Percentiles rank a stretch among this genome's conserved stretches.
Evolutionary conservation across 1,284 basidiomycete genomes (phyloP).

Genomic region (Ganoderma sinense): DNA sequence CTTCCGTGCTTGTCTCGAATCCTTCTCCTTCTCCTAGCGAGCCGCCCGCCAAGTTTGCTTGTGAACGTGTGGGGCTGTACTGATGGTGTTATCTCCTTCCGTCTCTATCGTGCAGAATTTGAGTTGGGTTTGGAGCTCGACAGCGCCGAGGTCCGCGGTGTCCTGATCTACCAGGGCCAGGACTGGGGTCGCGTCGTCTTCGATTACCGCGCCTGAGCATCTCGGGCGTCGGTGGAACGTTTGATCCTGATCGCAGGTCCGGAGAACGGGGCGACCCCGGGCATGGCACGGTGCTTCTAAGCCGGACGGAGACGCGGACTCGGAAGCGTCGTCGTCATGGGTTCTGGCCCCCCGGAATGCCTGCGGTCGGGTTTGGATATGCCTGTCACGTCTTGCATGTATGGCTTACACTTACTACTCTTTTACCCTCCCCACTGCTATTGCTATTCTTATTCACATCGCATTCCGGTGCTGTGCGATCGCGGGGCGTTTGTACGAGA

Average conservation of each 20-base stretch:
- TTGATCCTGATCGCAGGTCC: background rate
- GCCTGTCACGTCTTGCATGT: background rate
- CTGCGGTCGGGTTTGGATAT: background rate
- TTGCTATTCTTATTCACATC: background rate
- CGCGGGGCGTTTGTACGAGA: background rate
- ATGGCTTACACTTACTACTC: background rate
- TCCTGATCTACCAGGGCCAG: slow-evolving; percentile 72
- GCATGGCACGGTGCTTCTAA: background rate
- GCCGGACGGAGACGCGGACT: background rate
- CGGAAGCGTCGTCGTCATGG: slow-evolving; percentile 1
- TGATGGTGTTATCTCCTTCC: slow-evolving; percentile 2
- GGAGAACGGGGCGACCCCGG: background rate
- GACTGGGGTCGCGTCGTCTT: slow-evolving; percentile 76
- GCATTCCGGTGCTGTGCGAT: background rate
- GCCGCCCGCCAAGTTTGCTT: background rate
- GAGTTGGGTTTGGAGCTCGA: slow-evolving; percentile 83
- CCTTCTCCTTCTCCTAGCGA: background rate
- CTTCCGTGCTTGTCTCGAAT: background rate
- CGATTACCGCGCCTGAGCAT: slow-evolving; percentile 43
- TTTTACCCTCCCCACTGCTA: background rate
- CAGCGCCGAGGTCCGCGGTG: slow-evolving; percentile 82
- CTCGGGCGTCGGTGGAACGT: background rate
- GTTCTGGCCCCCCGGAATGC: background rate
- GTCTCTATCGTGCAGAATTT: slow-evolving; percentile 59
- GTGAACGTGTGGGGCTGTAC: background rate